A percentile compares a stretch with the other conserved stretches of the same genome.
Evolutionary conservation across 257 asterid genomes (phyloP).

Genomic region (Misopates orontium): DNA sequence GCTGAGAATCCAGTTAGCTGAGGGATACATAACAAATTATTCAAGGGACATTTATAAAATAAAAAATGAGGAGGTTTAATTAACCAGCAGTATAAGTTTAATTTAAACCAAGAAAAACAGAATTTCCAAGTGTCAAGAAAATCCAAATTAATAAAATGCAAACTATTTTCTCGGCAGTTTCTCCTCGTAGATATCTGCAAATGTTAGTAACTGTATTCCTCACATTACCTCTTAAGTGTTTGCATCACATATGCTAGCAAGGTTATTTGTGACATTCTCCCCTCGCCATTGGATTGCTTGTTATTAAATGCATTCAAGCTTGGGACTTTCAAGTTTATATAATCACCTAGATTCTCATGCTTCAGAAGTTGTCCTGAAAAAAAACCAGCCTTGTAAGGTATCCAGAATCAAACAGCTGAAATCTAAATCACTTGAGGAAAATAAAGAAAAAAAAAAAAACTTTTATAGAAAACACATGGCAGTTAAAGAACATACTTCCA

Average conservation of each 20-base stretch:
- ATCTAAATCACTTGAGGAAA: constrained; percentile 12
- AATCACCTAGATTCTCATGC: constrained; percentile 76
- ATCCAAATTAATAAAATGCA: constrained; percentile 19
- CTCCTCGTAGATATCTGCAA: too few relatives aligned
- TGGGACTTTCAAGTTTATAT: constrained; percentile 73
- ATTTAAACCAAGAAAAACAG: constrained; percentile 1
- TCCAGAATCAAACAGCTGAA: constrained; percentile 24
- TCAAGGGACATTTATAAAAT: constrained; percentile 2
- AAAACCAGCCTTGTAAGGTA: constrained; percentile 35
- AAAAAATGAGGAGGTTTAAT: constrained; percentile 5
- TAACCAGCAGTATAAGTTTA: too few relatives aligned
- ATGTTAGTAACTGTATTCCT: too few relatives aligned
- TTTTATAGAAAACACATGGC: constrained; percentile 9
- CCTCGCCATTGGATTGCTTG: constrained; percentile 60
- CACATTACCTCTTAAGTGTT: constrained; percentile 58
- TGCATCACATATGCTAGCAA: constrained; percentile 65
- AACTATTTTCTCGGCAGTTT: constrained; percentile 12
- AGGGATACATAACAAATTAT: neutral
- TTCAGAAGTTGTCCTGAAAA: constrained; percentile 87
- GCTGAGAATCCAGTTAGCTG: neutral
- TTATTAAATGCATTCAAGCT: constrained; percentile 54
- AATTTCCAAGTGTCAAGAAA: neutral
- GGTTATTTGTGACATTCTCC: constrained; percentile 42
- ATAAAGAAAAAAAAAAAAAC: neutral
- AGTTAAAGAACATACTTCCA: constrained; percentile 68